Percentiles rank a stretch among this genome's conserved stretches.
Conservation (phyloP, 306 rosid genomes). For the Psophocarpus tetragonolobus region DNA sequence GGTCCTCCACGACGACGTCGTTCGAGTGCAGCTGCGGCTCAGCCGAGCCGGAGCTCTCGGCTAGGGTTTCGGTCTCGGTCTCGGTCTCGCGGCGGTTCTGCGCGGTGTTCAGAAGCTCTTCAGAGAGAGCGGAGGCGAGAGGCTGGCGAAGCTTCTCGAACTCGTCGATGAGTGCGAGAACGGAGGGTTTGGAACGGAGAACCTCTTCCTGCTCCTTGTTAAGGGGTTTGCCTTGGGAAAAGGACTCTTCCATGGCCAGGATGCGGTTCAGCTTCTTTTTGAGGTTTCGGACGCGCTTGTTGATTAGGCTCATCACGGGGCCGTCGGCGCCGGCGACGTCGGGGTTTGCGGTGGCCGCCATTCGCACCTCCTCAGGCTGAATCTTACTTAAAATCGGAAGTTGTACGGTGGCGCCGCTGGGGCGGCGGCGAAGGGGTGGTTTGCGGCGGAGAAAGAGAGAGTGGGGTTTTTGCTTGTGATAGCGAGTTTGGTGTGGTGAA, state of each 20-base stretch:
- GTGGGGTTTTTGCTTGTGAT: background rate
- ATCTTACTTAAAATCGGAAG: background rate
- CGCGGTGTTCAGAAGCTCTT: conserved; percentile 59
- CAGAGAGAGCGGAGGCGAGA: conserved; percentile 64
- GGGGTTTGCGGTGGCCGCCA: conserved; percentile 62
- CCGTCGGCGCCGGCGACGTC: conserved; percentile 69
- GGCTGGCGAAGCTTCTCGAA: conserved; percentile 94
- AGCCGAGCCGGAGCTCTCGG: background rate
- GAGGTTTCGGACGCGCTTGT: conserved; percentile 89
- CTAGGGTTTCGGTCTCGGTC: conserved; percentile 5
- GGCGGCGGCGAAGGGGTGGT: background rate
- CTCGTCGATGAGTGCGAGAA: conserved; percentile 67
- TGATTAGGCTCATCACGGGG: conserved; percentile 82
- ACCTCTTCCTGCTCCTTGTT: conserved; percentile 86
- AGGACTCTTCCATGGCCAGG: conserved; percentile 65
- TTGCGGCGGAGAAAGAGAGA: background rate
- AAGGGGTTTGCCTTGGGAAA: conserved; percentile 69
- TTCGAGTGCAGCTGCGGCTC: conserved; percentile 7
- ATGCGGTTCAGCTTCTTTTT: conserved; percentile 86
- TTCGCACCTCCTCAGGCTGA: conserved; percentile 16
- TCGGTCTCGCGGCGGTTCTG: background rate
- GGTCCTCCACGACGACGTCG: conserved; percentile 57
- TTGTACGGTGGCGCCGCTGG: conserved; percentile 10
- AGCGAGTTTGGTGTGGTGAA: background rate
- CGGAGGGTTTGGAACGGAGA: conserved; percentile 77